Evolutionary conservation across 768 basidiomycete genomes (phyloP).

Genomic region (Coprinopsis marcescibilis): DNA sequence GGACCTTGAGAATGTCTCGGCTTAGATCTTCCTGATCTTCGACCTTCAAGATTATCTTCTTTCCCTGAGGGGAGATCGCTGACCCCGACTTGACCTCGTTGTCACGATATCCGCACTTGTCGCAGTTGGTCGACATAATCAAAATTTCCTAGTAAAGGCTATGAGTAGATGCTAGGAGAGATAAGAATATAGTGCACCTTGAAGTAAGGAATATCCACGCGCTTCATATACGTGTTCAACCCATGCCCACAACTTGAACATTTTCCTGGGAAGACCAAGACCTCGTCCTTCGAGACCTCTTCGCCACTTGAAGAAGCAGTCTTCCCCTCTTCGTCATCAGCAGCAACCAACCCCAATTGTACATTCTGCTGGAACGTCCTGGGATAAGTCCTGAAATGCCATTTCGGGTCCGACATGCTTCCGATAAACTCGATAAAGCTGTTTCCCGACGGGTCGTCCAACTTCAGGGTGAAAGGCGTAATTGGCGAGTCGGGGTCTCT

Average conservation of each 20-base stretch:
- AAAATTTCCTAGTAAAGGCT: conserved; percentile 66
- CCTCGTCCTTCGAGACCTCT: conserved; percentile 57
- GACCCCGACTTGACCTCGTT: conserved; percentile 96
- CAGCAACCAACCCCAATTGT: conserved; percentile 62
- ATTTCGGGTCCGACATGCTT: conserved; percentile 86
- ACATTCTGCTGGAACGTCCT: conserved; percentile 80
- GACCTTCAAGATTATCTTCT: conserved; percentile 81
- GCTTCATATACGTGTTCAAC: conserved; percentile 90
- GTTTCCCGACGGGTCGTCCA: conserved; percentile 94
- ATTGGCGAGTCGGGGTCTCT: conserved; percentile 46
- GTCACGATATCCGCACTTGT: conserved; percentile 91
- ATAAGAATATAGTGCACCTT: conserved; percentile 45
- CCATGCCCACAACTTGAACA: conserved; percentile 87
- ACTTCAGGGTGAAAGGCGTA: conserved; percentile 68
- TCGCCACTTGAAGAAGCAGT: conserved; percentile 13
- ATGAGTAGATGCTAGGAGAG: neutral
- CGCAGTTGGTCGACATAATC: conserved; percentile 98
- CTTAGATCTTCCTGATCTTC: conserved; percentile 90
- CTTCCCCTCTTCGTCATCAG: conserved; percentile 22
- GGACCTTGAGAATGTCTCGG: conserved; percentile 90
- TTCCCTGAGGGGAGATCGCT: conserved; percentile 85
- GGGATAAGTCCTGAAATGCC: conserved; percentile 80
- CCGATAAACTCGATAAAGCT: conserved; percentile 92
- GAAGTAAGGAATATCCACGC: conserved; percentile 95
- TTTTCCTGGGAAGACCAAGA: conserved; percentile 79